Base-by-base conservation (phyloP, 2,329 filamentous ascomycete genomes). In the Helicocarpus griseus region DNA sequence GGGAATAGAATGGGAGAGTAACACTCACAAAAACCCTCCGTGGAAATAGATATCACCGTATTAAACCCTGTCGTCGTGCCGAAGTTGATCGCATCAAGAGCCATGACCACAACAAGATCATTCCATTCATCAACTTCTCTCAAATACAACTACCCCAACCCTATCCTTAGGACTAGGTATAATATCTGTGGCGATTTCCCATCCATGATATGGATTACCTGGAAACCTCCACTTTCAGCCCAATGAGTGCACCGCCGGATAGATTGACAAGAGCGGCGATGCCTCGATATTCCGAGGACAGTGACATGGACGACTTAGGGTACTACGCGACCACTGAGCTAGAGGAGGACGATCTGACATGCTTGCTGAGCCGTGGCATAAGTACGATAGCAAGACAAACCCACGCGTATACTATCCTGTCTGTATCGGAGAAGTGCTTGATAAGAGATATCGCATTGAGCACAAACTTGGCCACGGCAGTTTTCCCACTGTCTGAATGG, bases 401-500 rank as follows among this genome's bases (percentile, higher is more conserved):
- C 4, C 49, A 48, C 9, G 49, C 49, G 50, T 56, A 31, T 54
- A 58, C 48, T 60, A 60, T 35, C 44, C 44, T 3, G 14, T 47
- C n/a, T 33, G 44, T 28, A 35, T 47, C n/a, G 44, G 44, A 41
- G 56, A 61, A 49, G 41, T 61, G n/a, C 54, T 61, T 21, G 53
- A 59, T 38, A 50, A 54, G 28, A 56, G 60, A 45, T 63, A 63
- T 38, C 41, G 57, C 40, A 47, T 62, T 29, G 59, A 59, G 48
- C 56, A 61, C 48, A 63, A 63, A 48, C 46, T 61, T 17, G 60
- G 59, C 17, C 54, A 48, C 50, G 59, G 61, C 1, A 56, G 58
- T 31, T 56, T 54, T 29, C 59, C 59, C 3, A 63, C 59, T n/a
- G 58, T 62, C 38, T 64, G 59, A 61, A 56, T 65, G 54, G 60